Evolutionary conservation across 73 alveolate species (phyloP).

Genomic region (Loxodes magnus): DNA sequence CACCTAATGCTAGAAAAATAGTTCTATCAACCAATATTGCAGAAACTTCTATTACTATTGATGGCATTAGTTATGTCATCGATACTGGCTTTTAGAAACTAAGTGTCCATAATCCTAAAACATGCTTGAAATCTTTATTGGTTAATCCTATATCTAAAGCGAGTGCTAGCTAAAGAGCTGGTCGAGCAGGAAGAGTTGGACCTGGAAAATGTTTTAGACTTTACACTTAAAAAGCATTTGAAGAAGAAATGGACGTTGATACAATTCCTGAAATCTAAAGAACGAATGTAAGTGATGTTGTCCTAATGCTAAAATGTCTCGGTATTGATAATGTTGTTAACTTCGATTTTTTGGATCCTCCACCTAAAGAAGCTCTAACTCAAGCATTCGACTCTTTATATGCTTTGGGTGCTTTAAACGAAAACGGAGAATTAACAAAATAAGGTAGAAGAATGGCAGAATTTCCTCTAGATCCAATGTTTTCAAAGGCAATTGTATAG

Average conservation of each 20-base stretch:
- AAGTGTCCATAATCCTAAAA: slow-evolving; percentile 94
- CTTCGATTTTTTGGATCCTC: slow-evolving; percentile 99
- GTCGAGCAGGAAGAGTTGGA: slow-evolving; percentile 94
- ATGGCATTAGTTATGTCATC: slow-evolving; percentile 93
- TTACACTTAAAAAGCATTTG: slow-evolving; percentile 92
- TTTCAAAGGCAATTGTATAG: slow-evolving; percentile 68
- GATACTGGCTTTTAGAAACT: slow-evolving; percentile 98
- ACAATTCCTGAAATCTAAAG: slow-evolving; percentile 97
- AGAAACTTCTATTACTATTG: slow-evolving; percentile 94
- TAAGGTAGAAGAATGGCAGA: slow-evolving; percentile 99
- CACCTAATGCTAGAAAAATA: slow-evolving; percentile 90
- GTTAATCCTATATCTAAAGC: slow-evolving; percentile 89
- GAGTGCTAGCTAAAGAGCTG: slow-evolving; percentile 87
- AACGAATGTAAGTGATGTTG: slow-evolving; percentile 94
- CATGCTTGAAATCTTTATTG: slow-evolving; percentile 93
- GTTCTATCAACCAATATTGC: slow-evolving; percentile 97
- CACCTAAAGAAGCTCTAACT: slow-evolving; percentile 68
- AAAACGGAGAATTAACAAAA: slow-evolving; percentile 98
- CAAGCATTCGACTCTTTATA: slow-evolving; percentile 94
- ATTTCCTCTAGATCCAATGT: slow-evolving; percentile 98
- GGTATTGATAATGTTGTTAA: slow-evolving; percentile 96
- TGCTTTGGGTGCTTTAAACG: slow-evolving; percentile 99
- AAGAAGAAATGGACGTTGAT: slow-evolving; percentile 94
- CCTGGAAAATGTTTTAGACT: slow-evolving; percentile 99
- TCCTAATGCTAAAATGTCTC: slow-evolving; percentile 90